These are phyloP conservation scores for Haplosporangium sp. DNA, from an alignment of 371 early-diverging fungal genomes.

Conservation along the genomic window DNA sequence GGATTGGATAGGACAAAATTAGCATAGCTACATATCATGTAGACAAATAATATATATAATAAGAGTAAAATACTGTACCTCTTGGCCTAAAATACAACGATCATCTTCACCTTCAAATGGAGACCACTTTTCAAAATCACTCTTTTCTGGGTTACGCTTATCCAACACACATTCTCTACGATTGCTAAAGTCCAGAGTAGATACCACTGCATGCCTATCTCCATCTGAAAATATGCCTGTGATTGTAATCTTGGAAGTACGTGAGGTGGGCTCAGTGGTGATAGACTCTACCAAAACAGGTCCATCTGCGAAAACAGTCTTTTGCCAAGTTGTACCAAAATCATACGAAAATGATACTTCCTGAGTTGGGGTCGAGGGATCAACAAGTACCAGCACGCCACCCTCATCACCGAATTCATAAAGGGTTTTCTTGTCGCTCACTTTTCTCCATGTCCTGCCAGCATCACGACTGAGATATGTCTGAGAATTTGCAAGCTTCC, in stretches of 20 bases:
- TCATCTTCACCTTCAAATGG: constrained; percentile 58
- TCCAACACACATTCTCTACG: constrained; percentile 53
- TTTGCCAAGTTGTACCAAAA: constrained; percentile 68
- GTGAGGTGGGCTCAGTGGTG: constrained; percentile 71
- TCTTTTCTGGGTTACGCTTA: constrained; percentile 64
- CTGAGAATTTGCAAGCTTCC: constrained; percentile 70
- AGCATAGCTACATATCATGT: no score
- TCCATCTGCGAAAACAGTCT: constrained; percentile 58
- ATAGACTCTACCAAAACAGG: constrained; percentile 63
- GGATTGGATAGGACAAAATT: neutral
- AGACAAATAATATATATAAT: neutral
- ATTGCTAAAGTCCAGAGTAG: constrained; percentile 43
- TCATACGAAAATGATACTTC: constrained; percentile 65
- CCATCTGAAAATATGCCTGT: constrained; percentile 55
- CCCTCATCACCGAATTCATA: constrained; percentile 92
- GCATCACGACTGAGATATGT: constrained; percentile 88
- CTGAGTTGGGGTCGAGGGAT: constrained; percentile 80
- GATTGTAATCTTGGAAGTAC: constrained; percentile 69
- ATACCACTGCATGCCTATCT: constrained; percentile 19
- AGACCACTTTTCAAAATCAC: constrained; percentile 85
- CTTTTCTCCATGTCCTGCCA: constrained; percentile 80
- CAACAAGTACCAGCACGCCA: constrained; percentile 73
- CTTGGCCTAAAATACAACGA: constrained; percentile 66
- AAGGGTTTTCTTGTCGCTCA: constrained; percentile 66
- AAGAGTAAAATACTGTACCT: constrained; percentile 40